phyloP scores from a whole-genome alignment of 2,329 filamentous ascomycete genomes.

The Grosmannia huntii region DNA sequence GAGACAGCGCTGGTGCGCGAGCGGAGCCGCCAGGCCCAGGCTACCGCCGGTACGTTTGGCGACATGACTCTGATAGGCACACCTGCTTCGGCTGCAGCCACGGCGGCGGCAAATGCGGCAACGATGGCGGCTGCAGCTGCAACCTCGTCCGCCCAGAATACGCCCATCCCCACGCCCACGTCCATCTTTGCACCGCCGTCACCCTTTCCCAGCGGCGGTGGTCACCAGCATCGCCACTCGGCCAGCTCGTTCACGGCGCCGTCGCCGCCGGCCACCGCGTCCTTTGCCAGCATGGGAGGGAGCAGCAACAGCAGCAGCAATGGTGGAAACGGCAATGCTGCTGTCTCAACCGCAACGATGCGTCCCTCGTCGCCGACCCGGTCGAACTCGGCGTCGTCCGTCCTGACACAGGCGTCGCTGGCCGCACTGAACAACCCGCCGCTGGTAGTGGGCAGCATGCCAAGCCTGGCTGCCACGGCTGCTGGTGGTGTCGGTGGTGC shows the following conservation, averaged over 20 bases:
- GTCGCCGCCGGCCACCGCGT: slow-evolving; percentile 41
- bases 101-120: neutral
- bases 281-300: slow-evolving; percentile 37
- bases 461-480: slow-evolving; percentile 60
- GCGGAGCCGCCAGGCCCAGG: neutral
- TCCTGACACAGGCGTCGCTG: slow-evolving; percentile 49
- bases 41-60: neutral
- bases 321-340: neutral
- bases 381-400: slow-evolving; percentile 75
- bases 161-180: slow-evolving; percentile 57
- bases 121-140: slow-evolving; percentile 4
- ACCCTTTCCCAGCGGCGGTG: slow-evolving; percentile 30
- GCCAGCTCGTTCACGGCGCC: slow-evolving; percentile 44
- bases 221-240: slow-evolving; percentile 44
- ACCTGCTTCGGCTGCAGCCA: neutral
- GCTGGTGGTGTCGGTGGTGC: slow-evolving; percentile 22
- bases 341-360: slow-evolving; percentile 13
- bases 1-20: slow-evolving; percentile 36
- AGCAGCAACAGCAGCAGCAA: neutral
- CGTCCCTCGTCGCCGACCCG: slow-evolving; percentile 68
- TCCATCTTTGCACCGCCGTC: slow-evolving; percentile 48
- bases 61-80: neutral
- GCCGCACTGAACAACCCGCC: slow-evolving; percentile 62
- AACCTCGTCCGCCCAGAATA: slow-evolving; percentile 39
- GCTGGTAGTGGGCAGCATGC: slow-evolving; percentile 64